Conservation (phyloP, 495 filamentous ascomycete genomes). For the Halenospora varia region DNA sequence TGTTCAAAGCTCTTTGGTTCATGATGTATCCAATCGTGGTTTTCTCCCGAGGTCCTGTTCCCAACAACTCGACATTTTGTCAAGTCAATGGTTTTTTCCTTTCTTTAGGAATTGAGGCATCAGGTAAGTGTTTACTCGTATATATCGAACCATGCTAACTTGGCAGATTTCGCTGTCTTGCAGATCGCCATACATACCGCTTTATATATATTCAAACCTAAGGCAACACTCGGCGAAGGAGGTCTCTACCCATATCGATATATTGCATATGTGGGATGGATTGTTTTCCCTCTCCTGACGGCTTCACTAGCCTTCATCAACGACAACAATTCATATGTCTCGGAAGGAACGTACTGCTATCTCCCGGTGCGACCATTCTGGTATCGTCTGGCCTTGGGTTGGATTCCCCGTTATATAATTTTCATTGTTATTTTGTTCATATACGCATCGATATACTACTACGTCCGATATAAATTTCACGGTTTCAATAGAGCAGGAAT, state of each 20-base stretch:
- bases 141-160: constrained; percentile 6
- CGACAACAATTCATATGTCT: constrained; percentile 46
- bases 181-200: constrained; percentile 68
- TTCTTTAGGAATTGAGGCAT: constrained; percentile 59
- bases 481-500: constrained; percentile 14
- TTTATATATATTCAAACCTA: constrained; percentile 60
- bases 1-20: constrained; percentile 63
- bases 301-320: constrained; percentile 63
- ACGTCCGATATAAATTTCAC: constrained; percentile 39
- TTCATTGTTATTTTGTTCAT: constrained; percentile 55
- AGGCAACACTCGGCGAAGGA: constrained; percentile 38
- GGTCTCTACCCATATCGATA: constrained; percentile 64
- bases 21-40: constrained; percentile 55
- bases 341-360: constrained; percentile 62
- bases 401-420: constrained; percentile 70
- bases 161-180: constrained; percentile 66
- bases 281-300: constrained; percentile 52
- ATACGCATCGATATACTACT: constrained; percentile 64
- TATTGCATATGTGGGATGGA: constrained; percentile 48
- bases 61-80: constrained; percentile 53
- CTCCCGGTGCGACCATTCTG: constrained; percentile 59
- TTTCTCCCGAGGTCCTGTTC: constrained; percentile 38
- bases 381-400: constrained; percentile 62
- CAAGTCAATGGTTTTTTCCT: constrained; percentile 65
- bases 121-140: constrained; percentile 35